Conservation (phyloP, 164 flowering plant species). For the Nelumbo lutea region DNA sequence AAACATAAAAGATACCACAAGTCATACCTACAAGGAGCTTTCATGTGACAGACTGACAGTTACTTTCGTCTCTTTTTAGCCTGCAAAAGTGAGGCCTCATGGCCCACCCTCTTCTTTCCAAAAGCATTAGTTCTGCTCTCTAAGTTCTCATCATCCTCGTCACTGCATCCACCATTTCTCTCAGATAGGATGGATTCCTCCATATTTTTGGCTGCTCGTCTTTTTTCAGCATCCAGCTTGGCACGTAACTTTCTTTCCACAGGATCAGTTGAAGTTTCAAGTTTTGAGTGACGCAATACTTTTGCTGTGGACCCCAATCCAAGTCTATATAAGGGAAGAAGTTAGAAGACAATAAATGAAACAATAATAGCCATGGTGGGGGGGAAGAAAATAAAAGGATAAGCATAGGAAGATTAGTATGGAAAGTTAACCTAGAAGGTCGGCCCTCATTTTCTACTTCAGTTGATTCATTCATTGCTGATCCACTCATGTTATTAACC, state of each 20-base stretch:
- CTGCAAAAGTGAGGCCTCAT: conserved; percentile 14
- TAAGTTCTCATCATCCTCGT: conserved; percentile 36
- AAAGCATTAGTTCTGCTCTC: conserved; percentile 58
- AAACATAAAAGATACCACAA: no score
- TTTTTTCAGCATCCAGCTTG: conserved; percentile 41
- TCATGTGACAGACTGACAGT: neutral
- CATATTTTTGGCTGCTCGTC: conserved; percentile 27
- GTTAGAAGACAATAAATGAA: neutral
- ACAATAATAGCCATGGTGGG: neutral
- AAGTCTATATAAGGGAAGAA: conserved; percentile 31
- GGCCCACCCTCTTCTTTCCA: conserved; percentile 40
- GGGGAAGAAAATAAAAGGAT: no score
- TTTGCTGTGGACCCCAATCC: conserved; percentile 54
- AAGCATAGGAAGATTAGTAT: no score
- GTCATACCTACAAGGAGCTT: neutral
- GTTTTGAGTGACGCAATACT: conserved; percentile 31
- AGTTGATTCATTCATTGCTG: conserved; percentile 28
- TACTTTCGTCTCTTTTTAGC: conserved; percentile 31
- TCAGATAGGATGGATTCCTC: conserved; percentile 27
- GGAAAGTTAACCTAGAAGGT: conserved; percentile 58
- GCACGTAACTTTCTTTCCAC: conserved; percentile 47
- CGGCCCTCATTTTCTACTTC: conserved; percentile 37
- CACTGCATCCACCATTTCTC: conserved; percentile 22
- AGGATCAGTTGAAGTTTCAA: conserved; percentile 35
- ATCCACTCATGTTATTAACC: conserved; percentile 57